These are phyloP conservation scores for Arachis monticola DNA, from an alignment of 331 rosid genomes.

Conservation along the genomic window DNA sequence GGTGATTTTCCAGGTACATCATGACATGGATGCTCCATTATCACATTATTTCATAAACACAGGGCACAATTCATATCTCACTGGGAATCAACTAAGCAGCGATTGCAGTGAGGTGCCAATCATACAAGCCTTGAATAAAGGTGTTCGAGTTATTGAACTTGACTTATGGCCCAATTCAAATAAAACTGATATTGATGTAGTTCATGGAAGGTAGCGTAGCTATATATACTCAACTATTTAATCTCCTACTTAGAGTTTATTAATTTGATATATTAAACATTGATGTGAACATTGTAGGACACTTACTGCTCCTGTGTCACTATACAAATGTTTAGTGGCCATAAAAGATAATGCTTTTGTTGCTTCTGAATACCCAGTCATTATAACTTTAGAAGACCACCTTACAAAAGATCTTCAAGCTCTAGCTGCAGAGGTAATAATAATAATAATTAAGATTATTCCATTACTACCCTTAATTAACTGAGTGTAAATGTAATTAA, in stretches of 20 bases:
- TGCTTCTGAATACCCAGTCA: conserved; percentile 76
- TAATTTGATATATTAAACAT: conserved; percentile 34
- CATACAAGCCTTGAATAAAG: conserved; percentile 68
- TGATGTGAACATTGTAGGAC: conserved; percentile 63
- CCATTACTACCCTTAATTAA: no score
- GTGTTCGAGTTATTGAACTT: conserved; percentile 86
- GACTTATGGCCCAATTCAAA: conserved; percentile 92
- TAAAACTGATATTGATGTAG: conserved; percentile 70
- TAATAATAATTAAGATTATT: no score
- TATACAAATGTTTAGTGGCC: conserved; percentile 77
- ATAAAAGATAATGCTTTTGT: conserved; percentile 86
- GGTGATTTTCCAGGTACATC: conserved; percentile 88
- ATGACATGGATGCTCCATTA: conserved; percentile 90
- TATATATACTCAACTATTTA: no score
- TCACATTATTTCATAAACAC: conserved; percentile 97
- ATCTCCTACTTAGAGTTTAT: neutral
- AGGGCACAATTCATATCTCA: conserved; percentile 95
- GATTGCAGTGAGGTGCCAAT: conserved; percentile 86
- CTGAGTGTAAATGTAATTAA: no score
- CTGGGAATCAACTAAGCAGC: conserved; percentile 97
- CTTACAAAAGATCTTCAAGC: conserved; percentile 80
- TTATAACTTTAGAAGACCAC: conserved; percentile 91
- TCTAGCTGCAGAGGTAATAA: conserved; percentile 71
- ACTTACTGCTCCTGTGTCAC: conserved; percentile 82
- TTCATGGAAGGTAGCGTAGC: conserved; percentile 81